phyloP scores from a whole-genome alignment of 495 filamentous ascomycete species.

The Articulospora tetracladia region DNA sequence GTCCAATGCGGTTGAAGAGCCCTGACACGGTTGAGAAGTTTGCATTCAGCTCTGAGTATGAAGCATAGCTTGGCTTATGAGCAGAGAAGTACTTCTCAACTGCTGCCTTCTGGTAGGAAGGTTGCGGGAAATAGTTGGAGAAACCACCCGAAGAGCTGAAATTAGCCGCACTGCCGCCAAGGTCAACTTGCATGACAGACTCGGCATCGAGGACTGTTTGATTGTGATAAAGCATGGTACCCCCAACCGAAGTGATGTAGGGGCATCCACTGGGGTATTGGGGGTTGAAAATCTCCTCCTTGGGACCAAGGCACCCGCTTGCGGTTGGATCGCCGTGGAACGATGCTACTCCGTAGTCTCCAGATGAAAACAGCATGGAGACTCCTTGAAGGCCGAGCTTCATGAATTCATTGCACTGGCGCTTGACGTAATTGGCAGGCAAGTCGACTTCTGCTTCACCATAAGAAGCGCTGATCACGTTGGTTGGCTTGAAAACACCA shows the following conservation, averaged over 20 bases:
- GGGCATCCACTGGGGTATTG: neutral
- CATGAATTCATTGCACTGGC: conserved; percentile 52
- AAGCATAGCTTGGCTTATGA: conserved; percentile 33
- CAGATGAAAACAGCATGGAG: conserved; percentile 32
- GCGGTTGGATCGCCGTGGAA: conserved; percentile 10
- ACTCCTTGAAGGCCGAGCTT: conserved; percentile 40
- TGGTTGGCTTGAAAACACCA: conserved; percentile 54
- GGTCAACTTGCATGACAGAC: conserved; percentile 1
- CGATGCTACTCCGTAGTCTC: conserved; percentile 34
- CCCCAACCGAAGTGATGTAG: neutral
- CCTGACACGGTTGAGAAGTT: conserved; percentile 43
- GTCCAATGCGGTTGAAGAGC: conserved; percentile 54
- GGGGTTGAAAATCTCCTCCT: neutral
- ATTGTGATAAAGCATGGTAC: neutral
- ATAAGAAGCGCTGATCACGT: conserved; percentile 58
- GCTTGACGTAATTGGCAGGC: conserved; percentile 48
- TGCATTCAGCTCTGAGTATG: conserved; percentile 42
- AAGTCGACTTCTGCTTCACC: conserved; percentile 47
- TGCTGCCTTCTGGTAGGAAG: neutral
- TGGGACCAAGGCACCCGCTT: conserved; percentile 10
- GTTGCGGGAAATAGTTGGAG: neutral
- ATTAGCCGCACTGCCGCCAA: neutral
- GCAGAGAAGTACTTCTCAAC: conserved; percentile 40
- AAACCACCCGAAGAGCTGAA: neutral
- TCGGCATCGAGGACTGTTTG: neutral